Base-by-base conservation (phyloP, 2,329 filamentous ascomycete species). In the Diaporthe ampelina region DNA sequence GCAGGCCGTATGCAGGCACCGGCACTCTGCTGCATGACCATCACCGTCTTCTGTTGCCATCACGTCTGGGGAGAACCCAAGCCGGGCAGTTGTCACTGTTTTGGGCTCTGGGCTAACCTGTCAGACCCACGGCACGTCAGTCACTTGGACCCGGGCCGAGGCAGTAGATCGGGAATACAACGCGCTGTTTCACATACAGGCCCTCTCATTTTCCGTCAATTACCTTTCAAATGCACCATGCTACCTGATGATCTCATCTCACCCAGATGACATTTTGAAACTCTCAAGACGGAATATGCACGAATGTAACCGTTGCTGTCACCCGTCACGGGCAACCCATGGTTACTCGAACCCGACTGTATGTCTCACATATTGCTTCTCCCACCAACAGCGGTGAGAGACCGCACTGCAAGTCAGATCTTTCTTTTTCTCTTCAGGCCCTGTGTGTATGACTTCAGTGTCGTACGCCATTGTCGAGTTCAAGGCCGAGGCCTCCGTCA, bases 131-230 rank as follows among this genome's bases (percentile, higher is more conserved):
- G 37, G 58, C 61, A 50, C 29, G 29, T 32, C 45, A 43, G 45
- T 67, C 63, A 52, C 45, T 13, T 13, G 21, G n/a, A 10, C 3
- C 69, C 69, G 19, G 45, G 40, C 68, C 37, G 54, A 58, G 54
- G 43, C 69, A 59, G 56, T 24, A 37, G 54, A 48, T 70, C 37
- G 54, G 57, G 69, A n/a, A 40, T 52, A 63, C 70, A 63, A 63
- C 32, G 57, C 70, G 32, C 26, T 72, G 70, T 72, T 72, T 72
- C 70, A 72, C 57, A 72, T 72, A 63, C 48, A 61, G 58, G 48
- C 45, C 57, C 70, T 61, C 50, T 63, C 70, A 72, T 72, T 54
- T 72, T 63, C 57, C 59, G 32, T 65, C 70, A 63, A 61, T 61
- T 52, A 61, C 56, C 56, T 61, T 61, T 54, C 48, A 24, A 56